Evolutionary conservation across 306 rosid species (phyloP), one percentile per base, ranked within the genome.

Genomic region (Dalbergia oliveri): DNA sequence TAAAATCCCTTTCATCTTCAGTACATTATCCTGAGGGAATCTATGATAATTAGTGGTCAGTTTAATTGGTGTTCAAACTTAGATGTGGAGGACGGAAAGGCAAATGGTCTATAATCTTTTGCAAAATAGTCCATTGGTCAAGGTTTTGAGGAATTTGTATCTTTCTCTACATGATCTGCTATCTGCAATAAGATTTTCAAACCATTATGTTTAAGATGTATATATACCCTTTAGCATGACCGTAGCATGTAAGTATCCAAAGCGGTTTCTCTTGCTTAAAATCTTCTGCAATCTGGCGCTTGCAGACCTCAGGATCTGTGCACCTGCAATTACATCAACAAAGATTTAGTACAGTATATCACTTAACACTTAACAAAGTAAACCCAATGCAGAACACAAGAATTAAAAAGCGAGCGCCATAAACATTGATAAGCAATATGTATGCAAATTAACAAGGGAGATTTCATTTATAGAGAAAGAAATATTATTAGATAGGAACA

Each of bases 231-330:
- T 69, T 91, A 84, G 67, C 67, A 87, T 95, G 98, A 84, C 91
- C 75, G 13, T 93, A 95, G 91, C 98, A 93, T 2, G 97, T 91
- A 74, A 95, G 93, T 80, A 84, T 89, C 99, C 99, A 95, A 63
- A 93, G 83, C 12, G 99, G 98, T 71, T 84, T 90, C 90, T 93
- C 99, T 4, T 77, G 76, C 81, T 89, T 78, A 72, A 91, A 91
- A 88, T 95, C 98, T 65, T 90, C 93, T 53, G 66, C 90, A 49
- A 93, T 88, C 81, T 81, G 87, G 82, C 86, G 91, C 82, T 84
- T 93, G 90, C 99, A 95, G 67, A 64, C 57, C 79, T 91, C 97
- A 13, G 90, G 93, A 89, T 91, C 95, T 44, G 93, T 89, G 89
- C 99, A 95, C 84, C 98, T 92, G 80, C 85, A 88, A 67, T 72